phyloP scores from a whole-genome alignment of 1,284 basidiomycete species.

The Cystobasidium pallidum region DNA sequence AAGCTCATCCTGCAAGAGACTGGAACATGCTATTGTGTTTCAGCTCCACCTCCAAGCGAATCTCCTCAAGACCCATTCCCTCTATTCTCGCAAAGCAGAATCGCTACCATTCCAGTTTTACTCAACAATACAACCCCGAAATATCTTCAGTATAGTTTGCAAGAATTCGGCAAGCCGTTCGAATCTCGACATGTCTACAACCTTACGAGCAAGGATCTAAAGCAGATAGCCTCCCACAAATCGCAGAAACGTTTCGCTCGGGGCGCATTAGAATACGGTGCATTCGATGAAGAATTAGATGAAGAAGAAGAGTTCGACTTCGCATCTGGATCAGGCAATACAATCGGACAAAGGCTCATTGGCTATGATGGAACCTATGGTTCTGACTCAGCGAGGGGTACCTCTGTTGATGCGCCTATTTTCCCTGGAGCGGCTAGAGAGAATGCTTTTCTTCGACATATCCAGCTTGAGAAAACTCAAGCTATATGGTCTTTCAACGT shows the following conservation, averaged over 20 bases:
- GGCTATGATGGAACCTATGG: slow-evolving; percentile 38
- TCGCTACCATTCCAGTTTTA: slow-evolving; percentile 45
- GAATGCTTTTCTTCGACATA: slow-evolving; percentile 74
- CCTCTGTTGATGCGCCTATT: slow-evolving; percentile 55
- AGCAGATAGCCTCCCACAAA: slow-evolving; percentile 22
- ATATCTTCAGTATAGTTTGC: slow-evolving; percentile 47
- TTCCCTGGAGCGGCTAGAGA: slow-evolving; percentile 57
- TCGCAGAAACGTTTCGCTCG: slow-evolving; percentile 13
- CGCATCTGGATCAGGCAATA: slow-evolving; percentile 22
- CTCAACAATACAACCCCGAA: slow-evolving; percentile 50
- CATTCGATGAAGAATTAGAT: slow-evolving; percentile 29
- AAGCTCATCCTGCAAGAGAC: slow-evolving; percentile 43
- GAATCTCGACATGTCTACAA: slow-evolving; percentile 19
- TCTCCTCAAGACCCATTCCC: slow-evolving; percentile 17
- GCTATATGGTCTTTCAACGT: slow-evolving; percentile 72
- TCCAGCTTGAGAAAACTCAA: slow-evolving; percentile 68
- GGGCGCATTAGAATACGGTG: slow-evolving; percentile 14
- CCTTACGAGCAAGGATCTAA: slow-evolving; percentile 36
- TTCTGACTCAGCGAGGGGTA: slow-evolving; percentile 15
- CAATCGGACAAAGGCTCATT: slow-evolving; percentile 31
- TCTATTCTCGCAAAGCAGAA: slow-evolving; percentile 20
- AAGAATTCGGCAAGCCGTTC: slow-evolving; percentile 20
- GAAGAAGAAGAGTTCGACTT: slow-evolving; percentile 39
- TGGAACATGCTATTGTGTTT: slow-evolving; percentile 40
- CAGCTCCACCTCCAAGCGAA: slow-evolving; percentile 14